phyloP scores from a whole-genome alignment of 495 filamentous ascomycete genomes.

The Hypoxylon subgilvum region DNA sequence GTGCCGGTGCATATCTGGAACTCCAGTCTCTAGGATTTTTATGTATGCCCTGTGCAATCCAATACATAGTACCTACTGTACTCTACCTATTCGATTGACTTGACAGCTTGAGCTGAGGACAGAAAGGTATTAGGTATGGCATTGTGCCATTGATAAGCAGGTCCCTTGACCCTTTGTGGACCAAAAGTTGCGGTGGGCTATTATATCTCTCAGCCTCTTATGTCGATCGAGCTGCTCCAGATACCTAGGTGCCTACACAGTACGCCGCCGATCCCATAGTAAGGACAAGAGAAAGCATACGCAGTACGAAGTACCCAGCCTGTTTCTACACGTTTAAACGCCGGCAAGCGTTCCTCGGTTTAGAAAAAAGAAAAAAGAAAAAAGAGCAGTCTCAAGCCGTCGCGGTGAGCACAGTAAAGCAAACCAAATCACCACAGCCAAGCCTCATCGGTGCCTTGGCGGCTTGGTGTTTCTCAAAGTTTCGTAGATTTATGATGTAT shows the following conservation, averaged over 20 bases:
- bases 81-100: no score
- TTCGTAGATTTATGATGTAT: constrained; percentile 5
- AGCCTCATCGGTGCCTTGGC: constrained; percentile 15
- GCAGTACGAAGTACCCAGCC: no score
- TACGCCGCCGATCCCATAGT: no score
- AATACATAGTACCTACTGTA: no score
- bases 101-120: no score
- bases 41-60: no score
- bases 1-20: neutral
- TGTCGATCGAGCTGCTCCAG: constrained; percentile 7
- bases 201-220: constrained; percentile 23
- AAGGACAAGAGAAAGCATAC: no score
- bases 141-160: no score
- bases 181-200: constrained; percentile 16
- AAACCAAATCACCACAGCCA: constrained; percentile 20
- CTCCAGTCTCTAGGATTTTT: no score
- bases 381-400: neutral
- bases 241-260: no score
- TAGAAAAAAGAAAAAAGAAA: constrained; percentile 5
- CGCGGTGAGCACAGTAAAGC: constrained; percentile 1
- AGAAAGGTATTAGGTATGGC: no score
- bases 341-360: constrained; percentile 10
- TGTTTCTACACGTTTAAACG: constrained; percentile 24
- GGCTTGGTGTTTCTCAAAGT: neutral
- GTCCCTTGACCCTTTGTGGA: no score